phyloP scores from a whole-genome alignment of 208 protist genomes.

The Naegleria fowleri region DNA sequence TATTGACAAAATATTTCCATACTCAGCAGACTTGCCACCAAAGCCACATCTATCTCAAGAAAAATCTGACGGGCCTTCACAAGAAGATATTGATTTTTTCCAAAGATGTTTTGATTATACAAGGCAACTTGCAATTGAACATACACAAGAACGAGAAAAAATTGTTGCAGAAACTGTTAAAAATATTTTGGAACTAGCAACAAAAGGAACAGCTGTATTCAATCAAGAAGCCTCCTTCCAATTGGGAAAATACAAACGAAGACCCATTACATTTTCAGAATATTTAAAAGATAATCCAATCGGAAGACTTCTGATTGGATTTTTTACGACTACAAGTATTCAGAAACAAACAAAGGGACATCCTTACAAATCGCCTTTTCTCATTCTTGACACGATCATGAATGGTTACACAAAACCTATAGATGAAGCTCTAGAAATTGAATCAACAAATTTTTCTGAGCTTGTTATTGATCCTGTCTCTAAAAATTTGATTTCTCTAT shows the following conservation, averaged over 20 bases:
- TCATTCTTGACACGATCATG: constrained; percentile 74
- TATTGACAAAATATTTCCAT: constrained; percentile 56
- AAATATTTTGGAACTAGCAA: background rate
- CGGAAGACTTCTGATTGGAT: constrained; percentile 40
- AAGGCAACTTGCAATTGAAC: background rate
- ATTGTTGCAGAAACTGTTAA: background rate
- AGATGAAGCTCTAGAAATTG: constrained; percentile 41
- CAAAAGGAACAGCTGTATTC: background rate
- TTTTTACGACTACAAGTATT: constrained; percentile 56
- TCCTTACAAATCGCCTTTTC: constrained; percentile 79
- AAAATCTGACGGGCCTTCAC: background rate
- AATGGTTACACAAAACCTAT: constrained; percentile 53
- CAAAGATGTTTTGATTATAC: background rate
- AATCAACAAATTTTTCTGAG: constrained; percentile 51
- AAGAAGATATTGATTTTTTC: background rate
- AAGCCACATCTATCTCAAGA: background rate
- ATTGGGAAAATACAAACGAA: background rate
- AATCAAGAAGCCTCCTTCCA: background rate
- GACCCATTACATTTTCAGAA: background rate
- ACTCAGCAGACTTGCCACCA: constrained; percentile 39
- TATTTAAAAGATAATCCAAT: constrained; percentile 50
- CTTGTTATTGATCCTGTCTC: constrained; percentile 61
- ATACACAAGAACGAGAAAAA: background rate
- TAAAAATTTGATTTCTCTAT: constrained; percentile 75
- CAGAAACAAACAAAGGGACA: constrained; percentile 80